Conservation (phyloP, 2,329 filamentous ascomycete genomes). For the Tolypocladium amazonense region DNA sequence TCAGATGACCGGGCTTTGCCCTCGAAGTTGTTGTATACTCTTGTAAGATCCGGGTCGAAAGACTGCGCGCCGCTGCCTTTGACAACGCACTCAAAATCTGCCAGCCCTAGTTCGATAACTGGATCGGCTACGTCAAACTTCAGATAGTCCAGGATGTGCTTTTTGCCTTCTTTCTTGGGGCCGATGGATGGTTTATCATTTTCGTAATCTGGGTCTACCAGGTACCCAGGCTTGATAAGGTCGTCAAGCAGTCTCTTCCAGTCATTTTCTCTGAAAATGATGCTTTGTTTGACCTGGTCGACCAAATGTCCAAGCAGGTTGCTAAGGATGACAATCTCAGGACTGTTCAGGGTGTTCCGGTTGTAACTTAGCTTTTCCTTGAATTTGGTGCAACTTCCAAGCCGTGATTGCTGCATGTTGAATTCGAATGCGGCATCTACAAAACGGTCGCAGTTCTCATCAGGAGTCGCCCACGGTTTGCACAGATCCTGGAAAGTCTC, state of each 20-base stretch:
- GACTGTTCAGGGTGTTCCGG: conserved; percentile 35
- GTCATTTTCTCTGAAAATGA: conserved; percentile 31
- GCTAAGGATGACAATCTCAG: conserved; percentile 36
- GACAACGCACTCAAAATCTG: conserved; percentile 16
- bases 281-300: conserved; percentile 46
- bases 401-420: conserved; percentile 41
- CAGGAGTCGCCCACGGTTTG: conserved; percentile 15
- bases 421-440: conserved; percentile 46
- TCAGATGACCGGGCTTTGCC: conserved; percentile 12
- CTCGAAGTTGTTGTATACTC: conserved; percentile 22
- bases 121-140: conserved; percentile 42
- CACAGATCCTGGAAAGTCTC: conserved; percentile 35
- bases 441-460: conserved; percentile 28
- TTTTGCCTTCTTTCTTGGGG: conserved; percentile 9
- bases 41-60: conserved; percentile 8
- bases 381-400: conserved; percentile 55
- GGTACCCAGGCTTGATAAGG: conserved; percentile 11
- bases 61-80: neutral
- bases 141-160: conserved; percentile 52
- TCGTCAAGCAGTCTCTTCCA: conserved; percentile 26
- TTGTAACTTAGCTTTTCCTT: conserved; percentile 55
- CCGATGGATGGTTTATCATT: conserved; percentile 17
- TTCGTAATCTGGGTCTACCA: conserved; percentile 34
- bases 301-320: conserved; percentile 42
- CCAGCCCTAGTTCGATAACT: conserved; percentile 25